Conservation (phyloP, 495 filamentous ascomycete species). For the Lineolata rhizophorae region DNA sequence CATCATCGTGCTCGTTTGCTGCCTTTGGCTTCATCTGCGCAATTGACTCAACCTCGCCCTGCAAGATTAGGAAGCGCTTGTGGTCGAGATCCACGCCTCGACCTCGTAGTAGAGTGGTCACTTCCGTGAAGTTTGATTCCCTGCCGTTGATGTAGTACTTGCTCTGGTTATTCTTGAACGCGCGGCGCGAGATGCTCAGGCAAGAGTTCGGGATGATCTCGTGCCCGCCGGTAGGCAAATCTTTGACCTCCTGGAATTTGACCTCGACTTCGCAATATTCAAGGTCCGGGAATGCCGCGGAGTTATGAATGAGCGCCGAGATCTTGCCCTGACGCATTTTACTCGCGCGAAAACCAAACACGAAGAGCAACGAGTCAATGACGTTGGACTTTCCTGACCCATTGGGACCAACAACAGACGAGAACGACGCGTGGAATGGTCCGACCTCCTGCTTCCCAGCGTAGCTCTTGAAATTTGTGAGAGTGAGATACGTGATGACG, state of each 20-base stretch:
- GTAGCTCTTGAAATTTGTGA: slow-evolving; percentile 97
- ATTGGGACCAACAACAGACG: slow-evolving; percentile 95
- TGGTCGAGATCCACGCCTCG: slow-evolving; percentile 89
- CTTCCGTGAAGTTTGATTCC: slow-evolving; percentile 73
- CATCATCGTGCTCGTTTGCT: slow-evolving; percentile 82
- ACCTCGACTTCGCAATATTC: slow-evolving; percentile 89
- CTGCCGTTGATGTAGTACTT: slow-evolving; percentile 89
- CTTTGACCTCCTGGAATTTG: slow-evolving; percentile 84
- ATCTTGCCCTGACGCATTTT: slow-evolving; percentile 99
- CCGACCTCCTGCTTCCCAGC: slow-evolving; percentile 88
- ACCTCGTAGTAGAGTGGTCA: slow-evolving; percentile 72
- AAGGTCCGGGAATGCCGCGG: slow-evolving; percentile 61
- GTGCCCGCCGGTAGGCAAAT: slow-evolving; percentile 50
- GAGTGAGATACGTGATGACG: slow-evolving; percentile 72
- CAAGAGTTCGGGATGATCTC: slow-evolving; percentile 61
- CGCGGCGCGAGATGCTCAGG: slow-evolving; percentile 71
- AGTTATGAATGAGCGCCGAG: slow-evolving; percentile 92
- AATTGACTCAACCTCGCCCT: slow-evolving; percentile 95
- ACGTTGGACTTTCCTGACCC: slow-evolving; percentile 98
- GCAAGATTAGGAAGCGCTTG: slow-evolving; percentile 91
- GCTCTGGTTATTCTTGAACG: slow-evolving; percentile 95
- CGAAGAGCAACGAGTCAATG: slow-evolving; percentile 91
- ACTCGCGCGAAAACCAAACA: slow-evolving; percentile 94
- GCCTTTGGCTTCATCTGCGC: slow-evolving; percentile 99
- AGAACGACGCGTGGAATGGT: slow-evolving; percentile 91